Evolutionary conservation across 2,329 filamentous ascomycete species (phyloP).

Genomic region (Myriosclerotinia duriaeana): DNA sequence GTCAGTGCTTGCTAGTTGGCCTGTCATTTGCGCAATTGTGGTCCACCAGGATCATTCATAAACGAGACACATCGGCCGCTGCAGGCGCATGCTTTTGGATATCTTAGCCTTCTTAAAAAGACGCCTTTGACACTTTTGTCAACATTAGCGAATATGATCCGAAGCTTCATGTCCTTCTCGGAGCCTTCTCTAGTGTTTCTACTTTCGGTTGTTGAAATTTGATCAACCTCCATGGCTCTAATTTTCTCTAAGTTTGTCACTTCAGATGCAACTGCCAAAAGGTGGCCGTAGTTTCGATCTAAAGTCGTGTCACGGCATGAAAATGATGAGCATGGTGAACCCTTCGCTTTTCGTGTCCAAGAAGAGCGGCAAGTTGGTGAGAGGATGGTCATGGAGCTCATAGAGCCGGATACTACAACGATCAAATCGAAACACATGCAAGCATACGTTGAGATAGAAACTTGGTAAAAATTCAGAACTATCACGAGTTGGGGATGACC

Average conservation of each 20-base stretch:
- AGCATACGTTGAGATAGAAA: slow-evolving; percentile 16
- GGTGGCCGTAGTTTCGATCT: slow-evolving; percentile 18
- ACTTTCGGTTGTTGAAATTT: slow-evolving; percentile 17
- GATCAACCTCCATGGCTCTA: slow-evolving; percentile 5
- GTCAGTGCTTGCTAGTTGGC: slow-evolving; percentile 13
- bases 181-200: slow-evolving; percentile 18
- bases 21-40: slow-evolving; percentile 24
- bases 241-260: slow-evolving; percentile 11
- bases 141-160: slow-evolving; percentile 21
- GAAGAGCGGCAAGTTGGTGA: slow-evolving; percentile 16
- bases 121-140: slow-evolving; percentile 17
- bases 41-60: slow-evolving; percentile 7
- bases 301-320: slow-evolving; percentile 18
- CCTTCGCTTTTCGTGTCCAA: slow-evolving; percentile 1
- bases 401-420: slow-evolving; percentile 14
- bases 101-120: slow-evolving; percentile 10
- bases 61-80: slow-evolving; percentile 23
- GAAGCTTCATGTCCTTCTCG: slow-evolving; percentile 9
- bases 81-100: slow-evolving; percentile 24
- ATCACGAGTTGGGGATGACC: slow-evolving; percentile 19
- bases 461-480: slow-evolving; percentile 2
- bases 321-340: slow-evolving; percentile 13
- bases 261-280: slow-evolving; percentile 10
- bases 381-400: slow-evolving; percentile 4
- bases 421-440: slow-evolving; percentile 17